Conservation (phyloP, 2,329 filamentous ascomycete genomes). For the Domatiomyces catenatus region DNA sequence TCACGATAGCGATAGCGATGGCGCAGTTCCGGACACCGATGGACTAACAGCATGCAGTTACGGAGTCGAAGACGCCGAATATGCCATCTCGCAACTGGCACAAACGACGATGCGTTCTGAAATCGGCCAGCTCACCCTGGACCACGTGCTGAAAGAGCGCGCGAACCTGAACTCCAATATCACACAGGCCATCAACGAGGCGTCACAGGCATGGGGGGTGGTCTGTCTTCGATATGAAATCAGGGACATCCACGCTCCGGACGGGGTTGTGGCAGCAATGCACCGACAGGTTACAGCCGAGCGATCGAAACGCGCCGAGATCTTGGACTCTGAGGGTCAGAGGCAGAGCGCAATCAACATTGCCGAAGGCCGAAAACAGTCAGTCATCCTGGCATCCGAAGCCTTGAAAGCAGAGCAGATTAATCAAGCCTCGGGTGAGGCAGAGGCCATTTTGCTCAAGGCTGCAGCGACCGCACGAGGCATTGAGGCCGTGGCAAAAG, state of each 20-base stretch:
- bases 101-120: slow-evolving; percentile 99
- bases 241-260: slow-evolving; percentile 90
- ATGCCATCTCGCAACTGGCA: slow-evolving; percentile 92
- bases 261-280: slow-evolving; percentile 90
- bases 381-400: slow-evolving; percentile 88
- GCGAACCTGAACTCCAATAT: slow-evolving; percentile 95
- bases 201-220: slow-evolving; percentile 91
- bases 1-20: slow-evolving; percentile 4
- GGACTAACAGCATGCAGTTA: slow-evolving; percentile 45
- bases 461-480: slow-evolving; percentile 73
- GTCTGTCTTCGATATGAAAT: slow-evolving; percentile 96
- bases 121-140: slow-evolving; percentile 88
- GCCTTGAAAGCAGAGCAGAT: slow-evolving; percentile 80
- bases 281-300: slow-evolving; percentile 95
- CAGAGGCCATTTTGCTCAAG: slow-evolving; percentile 78
- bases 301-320: slow-evolving; percentile 92
- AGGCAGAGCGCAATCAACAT: slow-evolving; percentile 97
- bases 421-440: slow-evolving; percentile 82
- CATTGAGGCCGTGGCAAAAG: slow-evolving; percentile 68
- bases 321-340: slow-evolving; percentile 92
- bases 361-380: slow-evolving; percentile 92
- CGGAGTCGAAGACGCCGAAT: slow-evolving; percentile 95
- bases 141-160: slow-evolving; percentile 95
- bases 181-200: slow-evolving; percentile 96
- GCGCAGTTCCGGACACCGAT: not conserved